Evolutionary conservation across 305 asterid species (phyloP), one percentile per base, ranked within the genome.

Genomic region (Rubia balearica): DNA sequence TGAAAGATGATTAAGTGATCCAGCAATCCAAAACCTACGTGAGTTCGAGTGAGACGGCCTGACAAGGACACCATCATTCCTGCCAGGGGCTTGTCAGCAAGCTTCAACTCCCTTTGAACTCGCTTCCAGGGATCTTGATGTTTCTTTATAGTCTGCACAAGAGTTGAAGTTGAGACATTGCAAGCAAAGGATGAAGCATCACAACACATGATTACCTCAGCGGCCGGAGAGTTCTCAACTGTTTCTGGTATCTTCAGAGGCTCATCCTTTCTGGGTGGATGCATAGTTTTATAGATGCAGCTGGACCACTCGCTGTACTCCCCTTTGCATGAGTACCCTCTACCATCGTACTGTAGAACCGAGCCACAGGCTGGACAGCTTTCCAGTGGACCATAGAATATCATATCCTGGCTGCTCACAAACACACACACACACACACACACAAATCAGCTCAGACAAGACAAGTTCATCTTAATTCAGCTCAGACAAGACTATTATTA

Each of bases 61-160:
- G 96, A 79, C 9, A 94, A 90, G 61, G 88, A 73, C 62, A 94
- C 86, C 76, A 82, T 53, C 95, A 85, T 85, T 41, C 98, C 93
- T 40, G 51, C 77, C 45, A 94, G 82, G 4, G 95, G 90, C 69
- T 84, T 88, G n/a, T 88, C 88, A 0, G 40, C 21, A 24, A 61
- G 19, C 4, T 43, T 22, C 36, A 69, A 17, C 30, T 41, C 76
- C 7, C 65, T 68, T 12, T 61, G 46, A 1, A 86, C 83, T 12
- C 82, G 83, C 43, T 53, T 69, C 67, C 83, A 76, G 0, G 87
- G 78, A 53, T 81, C 89, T 49, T 75, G 83, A 72, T 80, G 82
- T 72, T 76, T 74, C 72, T 70, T 83, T 71, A 93, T 79, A 72
- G 88, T 45, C 97, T 93, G 77, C 73, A 77, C 8, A 49, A 14